Evolutionary conservation across 768 basidiomycete genomes (phyloP), one percentile per base, ranked within the genome.

Genomic region (Trametopsis cervina): DNA sequence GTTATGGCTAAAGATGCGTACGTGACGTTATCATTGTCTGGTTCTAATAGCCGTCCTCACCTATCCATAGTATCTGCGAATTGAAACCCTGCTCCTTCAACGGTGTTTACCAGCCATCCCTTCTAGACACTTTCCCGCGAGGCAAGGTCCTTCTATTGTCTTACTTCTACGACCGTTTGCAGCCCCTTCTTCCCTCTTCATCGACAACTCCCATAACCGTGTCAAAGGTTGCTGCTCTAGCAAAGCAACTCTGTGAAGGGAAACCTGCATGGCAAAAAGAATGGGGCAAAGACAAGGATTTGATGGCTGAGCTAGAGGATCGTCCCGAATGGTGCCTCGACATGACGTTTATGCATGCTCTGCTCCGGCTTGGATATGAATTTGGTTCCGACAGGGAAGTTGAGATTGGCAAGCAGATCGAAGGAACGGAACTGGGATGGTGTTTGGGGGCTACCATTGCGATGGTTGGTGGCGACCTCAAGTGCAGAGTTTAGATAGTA

Each of bases 271-370:
- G 91, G 88, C 47, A 55, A 18, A 57, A 66, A 22, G 68, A 68
- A 35, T 79, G 76, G 76, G 65, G 67, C n/a, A 49, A 59, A 13
- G 64, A 74, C 60, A 60, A 66, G 4, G 63, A 61, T 1, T 77
- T 77, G 27, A 71, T 85, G 63, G 72, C 66, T 0, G 95, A 96
- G 60, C 70, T 98, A 4, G 71, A 77, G 41, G 89, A 72, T 41
- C 74, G 94, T 9, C 93, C 95, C 0, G 95, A 97, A 71, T 94
- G 86, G 74, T 99, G 96, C 64, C 75, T 97, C 35, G 95, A 99
- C 63, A 65, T 98, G 60, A 97, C 90, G 37, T 99, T 95, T 65
- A 90, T 92, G 93, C 82, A 96, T 60, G 83, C 80, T 41, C 64
- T 99, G 52, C 65, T 98, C 48, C 73, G 85, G 50, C 71, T 91